Conservation (phyloP, 768 basidiomycete species). For the Pisolithus microcarpus region DNA sequence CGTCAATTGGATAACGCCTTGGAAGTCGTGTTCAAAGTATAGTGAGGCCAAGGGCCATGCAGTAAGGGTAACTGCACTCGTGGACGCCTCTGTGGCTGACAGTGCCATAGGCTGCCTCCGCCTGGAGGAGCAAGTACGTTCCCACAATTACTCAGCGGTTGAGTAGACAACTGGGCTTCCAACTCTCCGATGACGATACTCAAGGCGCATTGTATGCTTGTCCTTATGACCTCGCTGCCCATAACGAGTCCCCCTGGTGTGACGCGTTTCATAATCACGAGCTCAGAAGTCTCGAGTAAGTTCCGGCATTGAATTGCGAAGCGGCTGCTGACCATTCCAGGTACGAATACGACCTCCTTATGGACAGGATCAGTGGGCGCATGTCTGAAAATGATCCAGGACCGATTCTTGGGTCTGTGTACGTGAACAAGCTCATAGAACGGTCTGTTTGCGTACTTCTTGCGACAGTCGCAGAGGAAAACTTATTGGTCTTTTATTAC, state of each 20-base stretch:
- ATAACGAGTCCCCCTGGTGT: slow-evolving; percentile 35
- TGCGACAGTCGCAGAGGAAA: background rate
- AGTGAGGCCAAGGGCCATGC: background rate
- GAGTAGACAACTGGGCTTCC: slow-evolving; percentile 26
- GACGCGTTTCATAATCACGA: slow-evolving; percentile 29
- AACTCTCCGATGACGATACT: slow-evolving; percentile 27
- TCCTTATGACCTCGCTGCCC: slow-evolving; percentile 35
- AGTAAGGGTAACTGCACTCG: background rate
- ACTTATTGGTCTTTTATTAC: background rate
- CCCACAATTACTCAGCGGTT: slow-evolving; percentile 30
- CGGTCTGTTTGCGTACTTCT: slow-evolving; percentile 18
- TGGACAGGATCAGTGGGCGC: slow-evolving; percentile 33
- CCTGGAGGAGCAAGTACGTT: slow-evolving; percentile 31
- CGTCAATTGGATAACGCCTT: slow-evolving; percentile 37
- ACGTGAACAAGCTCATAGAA: slow-evolving; percentile 33
- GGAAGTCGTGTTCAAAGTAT: slow-evolving; percentile 30
- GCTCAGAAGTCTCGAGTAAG: slow-evolving; percentile 31
- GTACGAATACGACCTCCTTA: slow-evolving; percentile 35
- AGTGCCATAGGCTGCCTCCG: slow-evolving; percentile 11
- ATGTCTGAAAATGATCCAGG: slow-evolving; percentile 26
- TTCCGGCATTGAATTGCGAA: background rate
- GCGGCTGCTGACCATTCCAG: slow-evolving; percentile 7
- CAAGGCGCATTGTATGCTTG: slow-evolving; percentile 38
- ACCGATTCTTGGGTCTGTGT: slow-evolving; percentile 33
- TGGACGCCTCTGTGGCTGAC: background rate